These are phyloP conservation scores for Fusarium longipes DNA, from an alignment of 2,329 filamentous ascomycete genomes.

Conservation along the genomic window DNA sequence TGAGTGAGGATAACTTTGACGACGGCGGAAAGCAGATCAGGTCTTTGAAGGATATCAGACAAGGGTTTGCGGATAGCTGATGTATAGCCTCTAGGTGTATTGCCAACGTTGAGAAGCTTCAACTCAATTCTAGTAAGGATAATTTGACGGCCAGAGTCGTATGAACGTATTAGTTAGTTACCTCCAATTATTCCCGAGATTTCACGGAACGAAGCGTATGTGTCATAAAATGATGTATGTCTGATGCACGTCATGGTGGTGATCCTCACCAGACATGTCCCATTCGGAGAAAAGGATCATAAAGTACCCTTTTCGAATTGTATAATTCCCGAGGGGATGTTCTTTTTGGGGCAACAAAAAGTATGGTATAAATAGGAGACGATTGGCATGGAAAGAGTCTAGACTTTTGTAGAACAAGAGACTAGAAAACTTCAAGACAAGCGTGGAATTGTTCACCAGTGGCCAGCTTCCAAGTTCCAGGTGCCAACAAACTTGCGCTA, in stretches of 20 bases:
- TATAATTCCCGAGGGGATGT: neutral
- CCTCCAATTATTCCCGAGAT: neutral
- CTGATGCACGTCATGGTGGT: too few relatives aligned
- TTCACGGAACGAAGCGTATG: too few relatives aligned
- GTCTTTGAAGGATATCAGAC: slow-evolving; percentile 53
- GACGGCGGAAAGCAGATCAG: slow-evolving; percentile 61
- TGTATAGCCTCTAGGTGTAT: too few relatives aligned
- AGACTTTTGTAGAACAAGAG: neutral
- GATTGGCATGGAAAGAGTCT: neutral
- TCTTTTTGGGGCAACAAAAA: too few relatives aligned
- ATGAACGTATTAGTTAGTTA: neutral
- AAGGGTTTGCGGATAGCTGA: neutral
- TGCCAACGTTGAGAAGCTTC: neutral
- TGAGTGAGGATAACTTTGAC: slow-evolving; percentile 67
- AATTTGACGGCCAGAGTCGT: neutral
- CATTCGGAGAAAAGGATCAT: too few relatives aligned
- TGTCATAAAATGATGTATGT: too few relatives aligned
- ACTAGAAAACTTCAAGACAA: neutral
- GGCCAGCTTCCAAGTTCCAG: too few relatives aligned
- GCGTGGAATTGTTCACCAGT: neutral
- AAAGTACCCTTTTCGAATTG: too few relatives aligned
- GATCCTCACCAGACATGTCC: too few relatives aligned
- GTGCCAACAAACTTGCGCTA: neutral
- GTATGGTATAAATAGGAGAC: neutral
- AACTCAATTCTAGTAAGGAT: too few relatives aligned